Conservation (phyloP, 306 rosid genomes). For the Sicyos baderoa region DNA sequence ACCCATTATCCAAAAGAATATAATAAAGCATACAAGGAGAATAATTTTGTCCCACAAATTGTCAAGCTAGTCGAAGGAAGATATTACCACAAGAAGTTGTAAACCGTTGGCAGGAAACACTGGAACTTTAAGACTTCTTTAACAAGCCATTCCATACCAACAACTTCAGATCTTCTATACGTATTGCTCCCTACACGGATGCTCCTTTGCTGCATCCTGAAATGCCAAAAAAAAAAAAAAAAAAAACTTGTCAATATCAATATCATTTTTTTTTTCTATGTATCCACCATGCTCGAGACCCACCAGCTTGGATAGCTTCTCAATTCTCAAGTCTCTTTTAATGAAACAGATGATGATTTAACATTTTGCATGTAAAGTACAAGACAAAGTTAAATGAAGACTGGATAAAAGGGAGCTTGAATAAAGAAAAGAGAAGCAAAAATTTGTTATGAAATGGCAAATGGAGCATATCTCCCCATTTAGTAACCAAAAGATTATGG, state of each 20-base stretch:
- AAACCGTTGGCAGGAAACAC: slow-evolving; percentile 70
- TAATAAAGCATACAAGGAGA: slow-evolving; percentile 13
- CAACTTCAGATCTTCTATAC: slow-evolving; percentile 77
- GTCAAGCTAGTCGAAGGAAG: too few species aligned
- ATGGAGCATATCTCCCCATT: too few species aligned
- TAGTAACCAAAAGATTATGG: too few species aligned
- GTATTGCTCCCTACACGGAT: slow-evolving; percentile 39
- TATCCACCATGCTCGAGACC: not conserved
- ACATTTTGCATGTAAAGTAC: not conserved
- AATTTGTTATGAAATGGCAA: not conserved
- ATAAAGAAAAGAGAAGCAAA: not conserved
- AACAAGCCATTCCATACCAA: slow-evolving; percentile 97
- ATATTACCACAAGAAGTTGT: slow-evolving; percentile 74
- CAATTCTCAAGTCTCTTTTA: slow-evolving; percentile 6
- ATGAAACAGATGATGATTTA: not conserved
- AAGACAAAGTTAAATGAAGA: not conserved
- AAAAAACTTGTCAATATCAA: slow-evolving; percentile 14
- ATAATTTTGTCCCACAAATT: not conserved
- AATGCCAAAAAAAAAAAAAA: slow-evolving; percentile 21
- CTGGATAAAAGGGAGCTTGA: not conserved
- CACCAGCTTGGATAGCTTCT: not conserved
- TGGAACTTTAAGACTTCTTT: slow-evolving; percentile 75
- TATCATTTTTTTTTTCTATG: not conserved
- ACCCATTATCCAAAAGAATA: not conserved
- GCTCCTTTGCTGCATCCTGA: slow-evolving; percentile 49